Percentiles rank a stretch among this genome's conserved stretches.
These are phyloP conservation scores for Beauveria sp. DNA, from an alignment of 2,329 filamentous ascomycete species.

Conservation along the genomic window DNA sequence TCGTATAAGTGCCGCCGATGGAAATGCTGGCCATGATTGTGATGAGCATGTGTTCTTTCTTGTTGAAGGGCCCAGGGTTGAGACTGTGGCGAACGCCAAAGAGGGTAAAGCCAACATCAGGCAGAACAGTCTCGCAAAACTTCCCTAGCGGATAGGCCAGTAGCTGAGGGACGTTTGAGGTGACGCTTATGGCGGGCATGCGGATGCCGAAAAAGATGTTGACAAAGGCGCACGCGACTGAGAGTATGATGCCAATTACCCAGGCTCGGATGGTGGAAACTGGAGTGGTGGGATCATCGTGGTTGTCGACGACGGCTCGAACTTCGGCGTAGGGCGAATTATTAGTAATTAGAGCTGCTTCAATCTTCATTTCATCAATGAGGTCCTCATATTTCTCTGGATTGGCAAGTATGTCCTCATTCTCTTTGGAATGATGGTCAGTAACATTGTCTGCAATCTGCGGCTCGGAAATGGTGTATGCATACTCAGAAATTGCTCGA, in stretches of 20 bases:
- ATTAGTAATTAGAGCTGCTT: conserved; percentile 25
- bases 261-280: conserved; percentile 35
- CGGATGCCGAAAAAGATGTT: conserved; percentile 34
- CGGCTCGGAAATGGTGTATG: conserved; percentile 3
- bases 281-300: conserved; percentile 31
- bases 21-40: conserved; percentile 49
- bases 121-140: conserved; percentile 25
- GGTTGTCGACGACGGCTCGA: conserved; percentile 36
- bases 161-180: conserved; percentile 32
- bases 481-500: conserved; percentile 28
- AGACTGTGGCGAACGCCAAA: conserved; percentile 30
- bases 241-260: conserved; percentile 28
- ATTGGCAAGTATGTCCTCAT: conserved; percentile 15
- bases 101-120: conserved; percentile 26
- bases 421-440: neutral
- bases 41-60: conserved; percentile 47
- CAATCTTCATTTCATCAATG: conserved; percentile 25
- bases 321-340: conserved; percentile 34
- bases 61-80: conserved; percentile 43
- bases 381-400: conserved; percentile 20
- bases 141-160: conserved; percentile 31
- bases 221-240: conserved; percentile 22
- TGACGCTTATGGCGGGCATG: conserved; percentile 31
- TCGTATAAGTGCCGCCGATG: conserved; percentile 35
- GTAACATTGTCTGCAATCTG: neutral